Evolutionary conservation across 1,139 yeast genomes (phyloP).

Genomic region (Suhomyces panamericanus): DNA sequence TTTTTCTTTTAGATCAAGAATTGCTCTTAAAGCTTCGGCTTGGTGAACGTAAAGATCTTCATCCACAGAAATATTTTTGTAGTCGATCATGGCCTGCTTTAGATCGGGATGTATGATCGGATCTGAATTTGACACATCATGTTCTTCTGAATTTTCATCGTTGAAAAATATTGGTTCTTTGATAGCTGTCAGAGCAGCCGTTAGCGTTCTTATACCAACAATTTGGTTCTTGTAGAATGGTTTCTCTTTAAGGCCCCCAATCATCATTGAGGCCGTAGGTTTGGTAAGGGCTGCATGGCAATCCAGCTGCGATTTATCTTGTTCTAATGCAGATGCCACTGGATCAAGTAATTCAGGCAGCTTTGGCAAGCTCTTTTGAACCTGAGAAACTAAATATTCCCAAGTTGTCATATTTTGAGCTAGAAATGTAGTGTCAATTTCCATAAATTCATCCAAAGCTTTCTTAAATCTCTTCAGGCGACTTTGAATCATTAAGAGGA

Average conservation of each 20-base stretch:
- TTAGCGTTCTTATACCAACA: slow-evolving; percentile 35
- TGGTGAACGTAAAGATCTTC: slow-evolving; percentile 75
- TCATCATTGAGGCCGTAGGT: slow-evolving; percentile 33
- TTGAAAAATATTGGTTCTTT: slow-evolving; percentile 16
- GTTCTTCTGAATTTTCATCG: neutral
- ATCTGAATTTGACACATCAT: neutral
- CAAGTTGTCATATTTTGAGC: neutral
- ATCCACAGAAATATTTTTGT: slow-evolving; percentile 48
- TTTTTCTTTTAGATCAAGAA: slow-evolving; percentile 40
- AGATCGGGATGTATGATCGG: slow-evolving; percentile 42
- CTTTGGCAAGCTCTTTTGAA: slow-evolving; percentile 42
- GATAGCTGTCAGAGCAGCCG: slow-evolving; percentile 23
- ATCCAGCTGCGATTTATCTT: slow-evolving; percentile 17
- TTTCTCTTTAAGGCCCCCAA: slow-evolving; percentile 44
- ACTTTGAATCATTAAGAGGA: slow-evolving; percentile 60
- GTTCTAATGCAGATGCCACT: slow-evolving; percentile 25
- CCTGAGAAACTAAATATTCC: neutral
- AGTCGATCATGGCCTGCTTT: slow-evolving; percentile 48
- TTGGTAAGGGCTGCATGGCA: slow-evolving; percentile 14
- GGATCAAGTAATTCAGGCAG: slow-evolving; percentile 35
- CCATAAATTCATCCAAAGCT: neutral
- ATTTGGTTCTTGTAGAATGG: slow-evolving; percentile 64
- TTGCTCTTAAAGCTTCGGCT: slow-evolving; percentile 65
- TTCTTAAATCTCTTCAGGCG: slow-evolving; percentile 54
- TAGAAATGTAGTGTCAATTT: neutral